phyloP scores from a whole-genome alignment of 257 asterid genomes.

The Solanum sejunctum region DNA sequence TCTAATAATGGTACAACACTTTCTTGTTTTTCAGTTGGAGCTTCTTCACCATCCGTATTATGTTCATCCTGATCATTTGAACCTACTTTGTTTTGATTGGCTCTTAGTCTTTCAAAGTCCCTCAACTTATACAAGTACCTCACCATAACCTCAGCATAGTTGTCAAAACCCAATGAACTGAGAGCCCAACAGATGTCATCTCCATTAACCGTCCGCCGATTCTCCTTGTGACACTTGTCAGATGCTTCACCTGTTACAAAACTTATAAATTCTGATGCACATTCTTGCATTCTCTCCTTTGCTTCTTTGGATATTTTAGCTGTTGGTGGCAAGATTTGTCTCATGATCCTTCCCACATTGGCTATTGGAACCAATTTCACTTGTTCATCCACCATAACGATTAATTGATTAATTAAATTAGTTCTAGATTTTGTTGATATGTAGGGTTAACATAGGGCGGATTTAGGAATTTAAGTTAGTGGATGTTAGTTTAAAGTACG shows the following conservation, averaged over 20 bases:
- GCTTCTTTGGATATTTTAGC: conserved; percentile 73
- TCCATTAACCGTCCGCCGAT: conserved; percentile 59
- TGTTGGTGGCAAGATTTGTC: conserved; percentile 47
- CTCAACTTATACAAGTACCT: conserved; percentile 53
- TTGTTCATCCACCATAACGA: background rate
- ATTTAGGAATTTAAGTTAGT: background rate
- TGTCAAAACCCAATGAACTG: conserved; percentile 50
- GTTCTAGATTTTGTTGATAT: background rate
- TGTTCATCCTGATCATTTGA: background rate
- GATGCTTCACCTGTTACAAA: conserved; percentile 69
- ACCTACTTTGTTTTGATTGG: conserved; percentile 8
- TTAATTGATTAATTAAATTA: background rate
- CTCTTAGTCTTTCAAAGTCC: conserved; percentile 42
- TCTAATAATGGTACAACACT: background rate
- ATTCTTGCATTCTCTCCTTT: conserved; percentile 69
- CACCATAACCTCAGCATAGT: conserved; percentile 36
- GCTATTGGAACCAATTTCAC: conserved; percentile 42
- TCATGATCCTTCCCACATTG: conserved; percentile 72
- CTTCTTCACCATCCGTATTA: background rate
- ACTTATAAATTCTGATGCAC: conserved; percentile 60
- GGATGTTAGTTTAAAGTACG: background rate
- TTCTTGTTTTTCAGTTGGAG: background rate
- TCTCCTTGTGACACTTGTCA: conserved; percentile 58
- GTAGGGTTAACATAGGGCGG: background rate
- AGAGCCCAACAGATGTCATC: conserved; percentile 63